Conservation (phyloP, 202 grass and related monocot genomes). For the Panicum virgatum region DNA sequence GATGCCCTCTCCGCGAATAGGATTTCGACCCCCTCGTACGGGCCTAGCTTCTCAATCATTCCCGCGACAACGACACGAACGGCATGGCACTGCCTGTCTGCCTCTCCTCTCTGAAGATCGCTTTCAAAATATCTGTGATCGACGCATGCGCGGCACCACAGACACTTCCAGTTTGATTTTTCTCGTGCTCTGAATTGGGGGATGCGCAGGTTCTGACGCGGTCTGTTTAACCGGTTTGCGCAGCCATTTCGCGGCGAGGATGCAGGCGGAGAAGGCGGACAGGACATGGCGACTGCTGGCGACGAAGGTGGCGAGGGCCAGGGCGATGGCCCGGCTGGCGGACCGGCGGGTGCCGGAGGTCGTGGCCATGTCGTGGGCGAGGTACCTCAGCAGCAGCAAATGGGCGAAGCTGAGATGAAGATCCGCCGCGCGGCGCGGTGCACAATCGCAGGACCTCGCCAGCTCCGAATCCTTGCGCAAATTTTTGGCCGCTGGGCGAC, state of each 20-base stretch:
- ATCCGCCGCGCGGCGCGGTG: too few relatives aligned
- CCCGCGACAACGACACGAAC: slow-evolving; percentile 24
- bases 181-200: background rate
- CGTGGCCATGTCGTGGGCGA: slow-evolving; percentile 39
- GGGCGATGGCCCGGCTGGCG: slow-evolving; percentile 54
- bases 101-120: background rate
- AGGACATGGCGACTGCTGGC: slow-evolving; percentile 75
- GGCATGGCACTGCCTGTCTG: background rate
- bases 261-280: slow-evolving; percentile 48
- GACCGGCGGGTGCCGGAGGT: slow-evolving; percentile 40
- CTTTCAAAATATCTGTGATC: background rate
- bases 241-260: slow-evolving; percentile 59
- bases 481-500: background rate
- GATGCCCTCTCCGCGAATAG: slow-evolving; percentile 11
- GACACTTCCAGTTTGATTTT: background rate
- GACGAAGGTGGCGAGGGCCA: slow-evolving; percentile 63
- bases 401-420: slow-evolving; percentile 32
- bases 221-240: background rate
- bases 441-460: background rate
- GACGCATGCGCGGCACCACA: background rate
- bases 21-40: background rate
- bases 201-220: background rate
- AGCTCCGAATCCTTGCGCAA: background rate
- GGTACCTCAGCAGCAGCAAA: slow-evolving; percentile 10
- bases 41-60: background rate